phyloP scores from a whole-genome alignment of 306 rosid species.

The Bauhinia variegata region DNA sequence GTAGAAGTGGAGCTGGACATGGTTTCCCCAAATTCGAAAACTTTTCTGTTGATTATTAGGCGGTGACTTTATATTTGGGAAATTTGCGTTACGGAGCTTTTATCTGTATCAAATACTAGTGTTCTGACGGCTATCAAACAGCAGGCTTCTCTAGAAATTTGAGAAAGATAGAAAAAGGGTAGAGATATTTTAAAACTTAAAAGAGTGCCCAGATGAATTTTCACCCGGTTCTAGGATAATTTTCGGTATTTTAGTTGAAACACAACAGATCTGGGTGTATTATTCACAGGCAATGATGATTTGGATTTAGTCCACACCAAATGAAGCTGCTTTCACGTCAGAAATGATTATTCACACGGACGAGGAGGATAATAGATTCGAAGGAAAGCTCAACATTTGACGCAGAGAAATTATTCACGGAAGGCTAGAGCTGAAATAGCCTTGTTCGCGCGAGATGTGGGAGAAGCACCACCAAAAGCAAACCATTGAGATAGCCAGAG shows the following conservation, averaged over 20 bases:
- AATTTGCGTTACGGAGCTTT: not conserved
- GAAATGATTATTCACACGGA: not conserved
- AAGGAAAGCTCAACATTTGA: not conserved
- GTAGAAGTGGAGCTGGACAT: conserved; percentile 54
- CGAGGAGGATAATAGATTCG: not conserved
- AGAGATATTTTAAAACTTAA: not conserved
- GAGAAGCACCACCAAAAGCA: too few species aligned
- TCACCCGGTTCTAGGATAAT: not conserved
- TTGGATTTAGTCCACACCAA: conserved; percentile 6
- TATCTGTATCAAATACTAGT: too few species aligned
- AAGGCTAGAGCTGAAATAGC: not conserved
- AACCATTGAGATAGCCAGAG: too few species aligned
- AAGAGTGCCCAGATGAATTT: not conserved
- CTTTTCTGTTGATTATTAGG: not conserved
- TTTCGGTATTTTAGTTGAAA: not conserved
- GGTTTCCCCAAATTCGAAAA: conserved; percentile 32
- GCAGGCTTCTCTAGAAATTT: too few species aligned
- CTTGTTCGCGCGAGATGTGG: too few species aligned
- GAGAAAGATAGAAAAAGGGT: not conserved
- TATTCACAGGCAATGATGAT: not conserved
- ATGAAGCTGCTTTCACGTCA: not conserved
- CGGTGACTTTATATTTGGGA: not conserved
- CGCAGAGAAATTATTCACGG: not conserved
- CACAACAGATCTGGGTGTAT: conserved; percentile 38
- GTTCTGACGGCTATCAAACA: too few species aligned